These are phyloP conservation scores for Mycena metata DNA, from an alignment of 768 basidiomycete genomes.

Conservation along the genomic window DNA sequence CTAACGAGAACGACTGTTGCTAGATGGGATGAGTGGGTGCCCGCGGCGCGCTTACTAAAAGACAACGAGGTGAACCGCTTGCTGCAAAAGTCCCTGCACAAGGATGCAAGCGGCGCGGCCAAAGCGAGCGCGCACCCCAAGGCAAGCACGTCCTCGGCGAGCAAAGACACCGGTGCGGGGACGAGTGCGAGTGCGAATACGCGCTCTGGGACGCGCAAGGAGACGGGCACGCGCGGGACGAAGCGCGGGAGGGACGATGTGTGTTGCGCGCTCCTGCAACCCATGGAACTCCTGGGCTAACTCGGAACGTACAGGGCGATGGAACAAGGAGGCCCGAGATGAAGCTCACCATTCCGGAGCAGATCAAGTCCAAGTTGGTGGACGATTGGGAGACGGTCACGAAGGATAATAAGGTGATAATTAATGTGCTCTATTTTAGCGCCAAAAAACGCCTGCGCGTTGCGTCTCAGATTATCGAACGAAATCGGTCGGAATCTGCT, in stretches of 20 bases:
- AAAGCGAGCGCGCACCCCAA: conserved; percentile 26
- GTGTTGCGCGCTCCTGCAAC: conserved; percentile 38
- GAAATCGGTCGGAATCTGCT: too few species aligned
- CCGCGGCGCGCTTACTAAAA: conserved; percentile 83
- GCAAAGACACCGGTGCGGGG: conserved; percentile 39
- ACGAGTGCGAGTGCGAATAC: conserved; percentile 45
- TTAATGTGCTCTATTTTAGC: background rate
- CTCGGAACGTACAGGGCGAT: conserved; percentile 53
- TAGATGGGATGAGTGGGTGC: conserved; percentile 99
- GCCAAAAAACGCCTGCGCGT: too few species aligned
- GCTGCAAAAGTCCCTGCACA: conserved; percentile 78
- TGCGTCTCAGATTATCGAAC: too few species aligned
- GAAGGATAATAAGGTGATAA: conserved; percentile 87
- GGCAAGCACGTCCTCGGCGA: conserved; percentile 45
- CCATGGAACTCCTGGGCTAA: conserved; percentile 8
- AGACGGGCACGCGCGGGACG: conserved; percentile 69
- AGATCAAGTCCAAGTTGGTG: conserved; percentile 89
- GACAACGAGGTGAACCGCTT: conserved; percentile 84
- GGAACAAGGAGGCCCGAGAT: conserved; percentile 88
- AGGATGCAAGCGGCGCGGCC: conserved; percentile 43
- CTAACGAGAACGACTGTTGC: conserved; percentile 7
- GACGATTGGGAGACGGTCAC: conserved; percentile 99
- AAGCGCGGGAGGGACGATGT: conserved; percentile 85
- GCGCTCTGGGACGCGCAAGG: conserved; percentile 60
- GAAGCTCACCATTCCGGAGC: conserved; percentile 90